These are phyloP conservation scores for Cutaneotrichosporon sp. DNA, from an alignment of 1,284 basidiomycete genomes.

Conservation along the genomic window DNA sequence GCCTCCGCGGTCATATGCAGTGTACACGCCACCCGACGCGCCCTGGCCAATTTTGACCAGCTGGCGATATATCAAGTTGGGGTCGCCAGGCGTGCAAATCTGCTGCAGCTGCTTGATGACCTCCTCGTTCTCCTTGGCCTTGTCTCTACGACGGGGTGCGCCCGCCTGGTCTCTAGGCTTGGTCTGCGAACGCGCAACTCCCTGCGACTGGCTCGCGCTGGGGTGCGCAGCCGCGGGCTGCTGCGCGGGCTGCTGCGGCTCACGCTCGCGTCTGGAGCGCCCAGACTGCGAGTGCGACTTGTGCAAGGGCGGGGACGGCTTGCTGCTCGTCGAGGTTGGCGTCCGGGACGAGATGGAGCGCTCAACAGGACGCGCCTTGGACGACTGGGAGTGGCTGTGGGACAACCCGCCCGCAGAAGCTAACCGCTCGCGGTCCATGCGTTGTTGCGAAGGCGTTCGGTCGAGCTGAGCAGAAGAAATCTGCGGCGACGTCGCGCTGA, in stretches of 20 bases:
- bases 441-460: not conserved
- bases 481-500: not conserved
- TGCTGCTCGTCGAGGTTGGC: conserved; percentile 20
- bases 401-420: not conserved
- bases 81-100: conserved; percentile 97
- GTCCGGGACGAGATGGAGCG: conserved; percentile 50
- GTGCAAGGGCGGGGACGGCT: conserved; percentile 28
- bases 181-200: conserved; percentile 14
- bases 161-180: conserved; percentile 46
- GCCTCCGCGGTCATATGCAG: conserved; percentile 93
- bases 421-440: not conserved
- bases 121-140: conserved; percentile 80
- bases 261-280: conserved; percentile 15
- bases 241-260: conserved; percentile 15
- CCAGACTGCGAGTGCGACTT: conserved; percentile 40
- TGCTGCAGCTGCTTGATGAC: conserved; percentile 84
- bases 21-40: conserved; percentile 96
- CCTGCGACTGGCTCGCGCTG: not conserved
- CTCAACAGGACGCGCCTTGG: conserved; percentile 31
- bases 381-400: conserved; percentile 23
- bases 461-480: conserved; percentile 1
- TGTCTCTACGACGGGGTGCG: conserved; percentile 76
- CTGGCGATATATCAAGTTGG: conserved; percentile 85
- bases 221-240: conserved; percentile 4
- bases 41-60: conserved; percentile 97